A percentile compares a stretch with the other conserved stretches of the same genome.
Conservation (phyloP, 2,329 filamentous ascomycete species). For the Aspergillus sergii region DNA sequence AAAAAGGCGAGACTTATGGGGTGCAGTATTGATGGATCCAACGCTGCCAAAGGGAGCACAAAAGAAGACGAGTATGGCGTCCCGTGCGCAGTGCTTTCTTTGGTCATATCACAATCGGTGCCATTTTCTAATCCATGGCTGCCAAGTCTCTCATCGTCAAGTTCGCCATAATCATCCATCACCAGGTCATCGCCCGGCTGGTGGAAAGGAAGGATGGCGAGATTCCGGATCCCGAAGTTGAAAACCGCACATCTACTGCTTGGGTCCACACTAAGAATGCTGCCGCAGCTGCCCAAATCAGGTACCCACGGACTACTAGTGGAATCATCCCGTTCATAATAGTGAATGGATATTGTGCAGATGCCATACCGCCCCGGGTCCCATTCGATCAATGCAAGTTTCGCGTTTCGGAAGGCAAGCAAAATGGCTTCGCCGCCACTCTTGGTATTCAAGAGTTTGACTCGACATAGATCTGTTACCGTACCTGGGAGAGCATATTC, state of each 20-base stretch:
- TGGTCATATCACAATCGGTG: slow-evolving; percentile 31
- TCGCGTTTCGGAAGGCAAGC: slow-evolving; percentile 84
- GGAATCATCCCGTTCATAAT: slow-evolving; percentile 93
- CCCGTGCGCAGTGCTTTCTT: slow-evolving; percentile 40
- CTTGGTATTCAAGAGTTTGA: slow-evolving; percentile 72
- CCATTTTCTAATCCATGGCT: slow-evolving; percentile 40
- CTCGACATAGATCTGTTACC: slow-evolving; percentile 76
- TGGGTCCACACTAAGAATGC: slow-evolving; percentile 84
- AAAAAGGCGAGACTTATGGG: slow-evolving; percentile 91
- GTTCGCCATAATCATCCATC: slow-evolving; percentile 87
- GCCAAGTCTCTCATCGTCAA: slow-evolving; percentile 66
- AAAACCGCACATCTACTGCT: slow-evolving; percentile 90
- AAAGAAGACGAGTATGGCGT: slow-evolving; percentile 89
- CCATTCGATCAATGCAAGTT: slow-evolving; percentile 92
- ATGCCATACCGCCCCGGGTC: slow-evolving; percentile 77
- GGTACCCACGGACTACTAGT: slow-evolving; percentile 80
- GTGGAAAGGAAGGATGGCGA: slow-evolving; percentile 92
- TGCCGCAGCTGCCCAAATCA: slow-evolving; percentile 73
- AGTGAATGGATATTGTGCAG: slow-evolving; percentile 91
- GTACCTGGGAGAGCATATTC: slow-evolving; percentile 85
- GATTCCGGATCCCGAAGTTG: slow-evolving; percentile 84
- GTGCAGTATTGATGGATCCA: slow-evolving; percentile 85
- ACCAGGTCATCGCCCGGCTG: slow-evolving; percentile 84
- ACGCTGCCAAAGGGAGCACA: slow-evolving; percentile 82
- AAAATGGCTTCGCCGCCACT: slow-evolving; percentile 83